phyloP scores from a whole-genome alignment of 73 alveolate species.

The Symbiodinium pilosum region DNA sequence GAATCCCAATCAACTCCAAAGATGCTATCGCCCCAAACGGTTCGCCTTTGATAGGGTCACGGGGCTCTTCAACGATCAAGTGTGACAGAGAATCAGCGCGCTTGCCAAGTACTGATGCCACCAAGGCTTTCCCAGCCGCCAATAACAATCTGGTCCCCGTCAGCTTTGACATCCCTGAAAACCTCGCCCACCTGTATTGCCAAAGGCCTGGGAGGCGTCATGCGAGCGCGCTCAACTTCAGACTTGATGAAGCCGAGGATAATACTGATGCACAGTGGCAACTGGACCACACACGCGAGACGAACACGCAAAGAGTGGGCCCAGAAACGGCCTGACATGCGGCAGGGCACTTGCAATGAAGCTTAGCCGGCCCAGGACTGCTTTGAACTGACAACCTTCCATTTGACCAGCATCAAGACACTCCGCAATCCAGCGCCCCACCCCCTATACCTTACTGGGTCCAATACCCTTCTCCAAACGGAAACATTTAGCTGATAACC shows the following conservation, averaged over 20 bases:
- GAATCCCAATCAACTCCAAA: conserved; percentile 1
- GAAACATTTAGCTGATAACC: conserved; percentile 13
- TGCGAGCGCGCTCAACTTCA: neutral
- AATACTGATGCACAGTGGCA: neutral
- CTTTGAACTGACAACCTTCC: neutral
- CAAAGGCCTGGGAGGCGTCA: neutral
- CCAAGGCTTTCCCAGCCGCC: conserved; percentile 45
- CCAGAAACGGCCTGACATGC: conserved; percentile 24
- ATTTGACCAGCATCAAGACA: neutral
- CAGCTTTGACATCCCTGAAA: conserved; percentile 40
- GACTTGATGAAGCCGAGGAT: neutral
- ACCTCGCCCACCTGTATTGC: neutral
- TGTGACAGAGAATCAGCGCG: conserved; percentile 18
- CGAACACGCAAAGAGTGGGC: conserved; percentile 9
- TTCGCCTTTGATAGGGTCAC: conserved; percentile 11
- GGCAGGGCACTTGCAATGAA: conserved; percentile 25
- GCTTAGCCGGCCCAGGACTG: conserved; percentile 19
- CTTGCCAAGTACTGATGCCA: neutral
- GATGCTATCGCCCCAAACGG: conserved; percentile 10
- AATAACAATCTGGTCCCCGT: neutral
- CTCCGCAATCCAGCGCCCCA: neutral
- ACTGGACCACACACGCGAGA: neutral
- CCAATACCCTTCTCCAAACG: neutral
- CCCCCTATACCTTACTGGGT: neutral
- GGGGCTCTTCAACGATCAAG: neutral